phyloP scores from a whole-genome alignment of 1,284 basidiomycete species.

The Heterobasidion occidentale region DNA sequence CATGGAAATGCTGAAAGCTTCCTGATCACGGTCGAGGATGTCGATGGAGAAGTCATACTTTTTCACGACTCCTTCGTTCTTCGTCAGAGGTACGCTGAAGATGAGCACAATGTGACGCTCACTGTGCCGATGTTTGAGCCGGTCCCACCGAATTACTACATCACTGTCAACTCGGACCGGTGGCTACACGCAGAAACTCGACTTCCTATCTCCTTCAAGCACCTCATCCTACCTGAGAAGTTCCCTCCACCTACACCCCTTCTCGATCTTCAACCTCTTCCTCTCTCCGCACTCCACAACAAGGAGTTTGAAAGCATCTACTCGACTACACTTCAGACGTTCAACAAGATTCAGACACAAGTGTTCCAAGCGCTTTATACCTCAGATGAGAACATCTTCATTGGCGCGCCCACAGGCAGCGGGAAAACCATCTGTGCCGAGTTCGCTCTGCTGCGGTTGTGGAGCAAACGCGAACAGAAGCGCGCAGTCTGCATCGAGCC shows the following conservation, averaged over 20 bases:
- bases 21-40: slow-evolving; percentile 92
- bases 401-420: slow-evolving; percentile 93
- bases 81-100: slow-evolving; percentile 85
- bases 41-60: slow-evolving; percentile 93
- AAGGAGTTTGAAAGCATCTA: slow-evolving; percentile 87
- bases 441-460: slow-evolving; percentile 87
- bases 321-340: slow-evolving; percentile 66
- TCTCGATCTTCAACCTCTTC: slow-evolving; percentile 88
- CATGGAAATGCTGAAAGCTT: slow-evolving; percentile 88
- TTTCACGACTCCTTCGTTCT: slow-evolving; percentile 94
- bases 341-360: slow-evolving; percentile 99
- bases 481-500: slow-evolving; percentile 97
- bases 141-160: slow-evolving; percentile 96
- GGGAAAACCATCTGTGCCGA: slow-evolving; percentile 98
- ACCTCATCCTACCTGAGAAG: slow-evolving; percentile 94
- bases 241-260: slow-evolving; percentile 92
- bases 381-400: slow-evolving; percentile 92
- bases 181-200: slow-evolving; percentile 96
- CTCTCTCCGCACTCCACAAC: slow-evolving; percentile 88
- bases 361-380: slow-evolving; percentile 98
- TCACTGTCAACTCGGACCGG: slow-evolving; percentile 89
- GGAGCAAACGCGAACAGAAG: slow-evolving; percentile 78
- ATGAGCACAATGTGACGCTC: slow-evolving; percentile 91
- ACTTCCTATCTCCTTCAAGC: slow-evolving; percentile 95
- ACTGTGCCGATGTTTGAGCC: slow-evolving; percentile 97